Conservation (phyloP, 108 stramenopile species). For the Aurantiochytrium sp. region DNA sequence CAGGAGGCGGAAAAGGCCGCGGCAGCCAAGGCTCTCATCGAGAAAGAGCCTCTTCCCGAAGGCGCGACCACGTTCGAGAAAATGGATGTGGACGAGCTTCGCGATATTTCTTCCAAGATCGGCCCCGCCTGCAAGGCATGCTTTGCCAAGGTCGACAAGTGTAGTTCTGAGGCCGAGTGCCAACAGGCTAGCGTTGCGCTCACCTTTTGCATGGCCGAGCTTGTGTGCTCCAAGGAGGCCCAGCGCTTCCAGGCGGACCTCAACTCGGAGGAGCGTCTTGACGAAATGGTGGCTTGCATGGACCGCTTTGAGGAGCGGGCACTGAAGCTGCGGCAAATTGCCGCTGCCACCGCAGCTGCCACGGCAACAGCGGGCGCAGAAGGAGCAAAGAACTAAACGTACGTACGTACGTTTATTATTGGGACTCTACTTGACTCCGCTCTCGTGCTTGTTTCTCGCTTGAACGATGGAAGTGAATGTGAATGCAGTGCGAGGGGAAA, state of each 20-base stretch:
- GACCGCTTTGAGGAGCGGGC: not conserved
- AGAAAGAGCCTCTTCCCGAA: not conserved
- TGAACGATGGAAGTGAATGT: no score
- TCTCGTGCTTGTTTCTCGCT: no score
- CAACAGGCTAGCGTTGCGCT: slow-evolving; percentile 66
- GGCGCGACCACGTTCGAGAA: slow-evolving; percentile 48
- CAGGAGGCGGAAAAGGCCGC: slow-evolving; percentile 51
- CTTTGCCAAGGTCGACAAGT: slow-evolving; percentile 46
- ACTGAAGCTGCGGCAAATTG: not conserved
- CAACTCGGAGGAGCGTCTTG: not conserved
- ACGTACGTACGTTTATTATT: no score
- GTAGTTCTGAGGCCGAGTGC: slow-evolving; percentile 62
- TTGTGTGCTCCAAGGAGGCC: slow-evolving; percentile 57
- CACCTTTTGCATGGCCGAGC: slow-evolving; percentile 70
- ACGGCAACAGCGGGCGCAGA: no score
- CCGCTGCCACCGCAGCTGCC: not conserved
- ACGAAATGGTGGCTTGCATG: slow-evolving; percentile 11
- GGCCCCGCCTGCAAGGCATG: slow-evolving; percentile 52
- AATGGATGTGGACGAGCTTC: not conserved
- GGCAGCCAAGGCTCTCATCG: not conserved
- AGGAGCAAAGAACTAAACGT: no score
- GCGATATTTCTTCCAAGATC: slow-evolving; percentile 20
- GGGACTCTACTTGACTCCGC: no score
- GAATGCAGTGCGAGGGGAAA: no score
- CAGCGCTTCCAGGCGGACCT: not conserved